Percentiles rank a stretch among this genome's conserved stretches.
Conservation (phyloP, 176 grass and related monocot genomes). For the Aegilops bicornis region DNA sequence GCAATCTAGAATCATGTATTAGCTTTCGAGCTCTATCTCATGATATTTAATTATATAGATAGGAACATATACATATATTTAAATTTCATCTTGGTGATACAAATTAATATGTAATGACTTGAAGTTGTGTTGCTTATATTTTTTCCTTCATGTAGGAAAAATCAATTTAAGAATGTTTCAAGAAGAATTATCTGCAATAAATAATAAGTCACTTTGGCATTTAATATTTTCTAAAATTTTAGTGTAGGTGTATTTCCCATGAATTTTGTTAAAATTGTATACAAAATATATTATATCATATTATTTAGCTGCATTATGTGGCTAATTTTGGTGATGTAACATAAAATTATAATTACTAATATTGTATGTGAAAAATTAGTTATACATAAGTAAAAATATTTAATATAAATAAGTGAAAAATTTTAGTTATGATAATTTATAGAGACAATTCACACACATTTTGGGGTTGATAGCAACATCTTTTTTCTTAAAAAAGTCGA, state of each 20-base stretch:
- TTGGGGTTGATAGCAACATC: too few species aligned
- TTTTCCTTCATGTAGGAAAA: neutral
- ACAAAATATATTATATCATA: too few species aligned
- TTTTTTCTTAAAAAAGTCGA: too few species aligned
- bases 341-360: neutral
- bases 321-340: too few species aligned
- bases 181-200: neutral
- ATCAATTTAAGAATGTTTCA: neutral
- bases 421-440: too few species aligned
- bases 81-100: neutral
- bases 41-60: neutral
- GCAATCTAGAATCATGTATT: neutral
- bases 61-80: neutral
- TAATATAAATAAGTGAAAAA: neutral
- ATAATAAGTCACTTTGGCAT: neutral
- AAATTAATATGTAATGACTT: neutral
- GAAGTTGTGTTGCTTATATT: neutral
- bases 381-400: neutral
- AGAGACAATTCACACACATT: too few species aligned
- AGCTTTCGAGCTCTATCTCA: neutral
- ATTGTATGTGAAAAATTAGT: neutral
- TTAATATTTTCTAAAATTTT: neutral
- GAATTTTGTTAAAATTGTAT: neutral
- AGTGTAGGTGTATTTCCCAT: neutral
- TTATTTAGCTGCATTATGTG: too few species aligned